Evolutionary conservation across 2,329 filamentous ascomycete species (phyloP), one percentile per base, ranked within the genome.

Genomic region (Aspergillus pseudoglaucus): DNA sequence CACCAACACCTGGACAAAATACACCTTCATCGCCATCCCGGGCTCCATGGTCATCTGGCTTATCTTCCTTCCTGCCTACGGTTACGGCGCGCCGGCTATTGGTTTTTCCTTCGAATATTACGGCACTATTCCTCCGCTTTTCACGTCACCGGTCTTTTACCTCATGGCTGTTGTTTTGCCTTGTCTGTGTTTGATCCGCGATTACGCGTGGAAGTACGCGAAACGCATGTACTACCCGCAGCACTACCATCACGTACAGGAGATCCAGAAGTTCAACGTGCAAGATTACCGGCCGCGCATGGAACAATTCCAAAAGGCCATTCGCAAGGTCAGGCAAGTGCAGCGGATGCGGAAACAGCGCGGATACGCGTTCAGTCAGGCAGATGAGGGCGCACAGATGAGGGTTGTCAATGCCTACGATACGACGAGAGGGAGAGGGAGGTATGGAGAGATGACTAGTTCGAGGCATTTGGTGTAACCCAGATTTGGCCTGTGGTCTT

Each of bases 231-330:
- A 97, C 73, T 85, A 84, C 58, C 93, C 93, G 18, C 87, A 96
- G 71, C 84, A 88, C 39, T 98, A 98, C 64, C 93, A 98, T 61
- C 93, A 98, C 68, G 93, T 98, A 54, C 93, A 98, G 71, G 93
- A 98, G 74, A 98, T 98, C 59, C 93, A 98, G 70, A 98, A 98
- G 73, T 98, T 97, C 75, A 98, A 98, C 62, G 95, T 98, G 51
- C 93, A 98, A 73, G 93, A 98, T 73, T 98, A 98, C 71, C 80
- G 93, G 64, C 93, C 93, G 53, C 84, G 93, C 64, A 98, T 98
- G 93, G 93, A 98, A 65, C 93, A 98, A 72, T 98, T 98, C 77
- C 93, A 98, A 73, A 98, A 98, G 73, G 93, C 93, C 18, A 97
- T 98, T 64, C 87, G 93, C 62, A 98, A 98, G 74, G 93, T 98